phyloP scores from a whole-genome alignment of 2,329 filamentous ascomycete genomes.

The Tolypocladium ophioglossoides region DNA sequence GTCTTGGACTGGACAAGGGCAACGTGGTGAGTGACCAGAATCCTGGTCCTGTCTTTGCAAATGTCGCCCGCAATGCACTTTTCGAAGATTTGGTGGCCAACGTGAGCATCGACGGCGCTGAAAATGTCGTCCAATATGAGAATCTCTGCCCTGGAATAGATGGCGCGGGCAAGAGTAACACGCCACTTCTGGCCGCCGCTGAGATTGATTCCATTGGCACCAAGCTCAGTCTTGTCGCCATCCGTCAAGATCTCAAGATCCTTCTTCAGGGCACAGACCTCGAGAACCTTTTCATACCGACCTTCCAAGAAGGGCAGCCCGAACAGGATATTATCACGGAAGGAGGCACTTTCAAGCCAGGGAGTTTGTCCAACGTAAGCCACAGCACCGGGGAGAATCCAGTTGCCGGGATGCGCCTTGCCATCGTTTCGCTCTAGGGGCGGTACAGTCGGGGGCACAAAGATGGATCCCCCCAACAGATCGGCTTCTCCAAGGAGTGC shows the following conservation, averaged over 20 bases:
- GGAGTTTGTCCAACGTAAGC: constrained; percentile 73
- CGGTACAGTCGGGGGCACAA: constrained; percentile 38
- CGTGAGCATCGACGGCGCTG: constrained; percentile 71
- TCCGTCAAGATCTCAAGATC: constrained; percentile 68
- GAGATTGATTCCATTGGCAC: constrained; percentile 74
- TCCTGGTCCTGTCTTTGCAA: constrained; percentile 58
- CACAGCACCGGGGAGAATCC: constrained; percentile 59
- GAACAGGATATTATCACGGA: constrained; percentile 71
- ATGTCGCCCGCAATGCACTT: constrained; percentile 63
- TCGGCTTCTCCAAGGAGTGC: constrained; percentile 69
- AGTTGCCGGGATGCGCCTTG: constrained; percentile 52
- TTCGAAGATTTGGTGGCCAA: constrained; percentile 69
- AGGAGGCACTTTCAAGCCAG: constrained; percentile 75
- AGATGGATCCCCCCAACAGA: constrained; percentile 50
- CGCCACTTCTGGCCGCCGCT: constrained; percentile 80
- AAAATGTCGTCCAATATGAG: constrained; percentile 78
- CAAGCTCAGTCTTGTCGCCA: constrained; percentile 71
- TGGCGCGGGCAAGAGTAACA: constrained; percentile 65
- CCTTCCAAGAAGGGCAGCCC: constrained; percentile 57
- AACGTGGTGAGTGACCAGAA: constrained; percentile 74
- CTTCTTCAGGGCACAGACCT: constrained; percentile 63
- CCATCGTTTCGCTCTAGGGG: constrained; percentile 47
- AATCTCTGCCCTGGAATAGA: constrained; percentile 70
- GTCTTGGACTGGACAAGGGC: constrained; percentile 59
- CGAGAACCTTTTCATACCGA: constrained; percentile 61